Conservation (phyloP, 2,329 filamentous ascomycete species). For the Cytospora schulzeri region DNA sequence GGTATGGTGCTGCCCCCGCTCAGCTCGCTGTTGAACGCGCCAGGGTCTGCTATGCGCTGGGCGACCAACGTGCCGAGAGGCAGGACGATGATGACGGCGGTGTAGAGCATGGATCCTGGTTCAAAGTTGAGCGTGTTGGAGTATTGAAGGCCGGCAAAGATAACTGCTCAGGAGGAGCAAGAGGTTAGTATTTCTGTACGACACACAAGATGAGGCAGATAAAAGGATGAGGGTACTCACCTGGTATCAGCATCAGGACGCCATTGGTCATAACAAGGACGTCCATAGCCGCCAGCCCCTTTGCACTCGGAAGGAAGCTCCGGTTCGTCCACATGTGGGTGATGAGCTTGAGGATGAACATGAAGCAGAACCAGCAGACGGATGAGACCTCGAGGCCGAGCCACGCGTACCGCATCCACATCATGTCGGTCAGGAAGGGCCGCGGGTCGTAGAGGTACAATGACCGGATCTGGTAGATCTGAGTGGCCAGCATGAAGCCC, state of each 20-base stretch:
- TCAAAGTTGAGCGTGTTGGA: constrained; percentile 48
- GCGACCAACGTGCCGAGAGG: constrained; percentile 56
- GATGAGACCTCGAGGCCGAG: constrained; percentile 36
- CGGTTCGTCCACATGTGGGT: constrained; percentile 51
- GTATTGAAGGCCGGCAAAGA: constrained; percentile 54
- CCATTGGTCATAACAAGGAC: constrained; percentile 59
- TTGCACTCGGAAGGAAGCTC: constrained; percentile 47
- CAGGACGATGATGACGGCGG: constrained; percentile 53
- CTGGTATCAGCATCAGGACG: constrained; percentile 58
- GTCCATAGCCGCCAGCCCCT: constrained; percentile 53
- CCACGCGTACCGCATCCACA: constrained; percentile 44
- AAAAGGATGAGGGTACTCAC: constrained; percentile 39
- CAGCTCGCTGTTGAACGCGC: constrained; percentile 30
- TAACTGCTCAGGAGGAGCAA: constrained; percentile 38
- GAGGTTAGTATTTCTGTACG: constrained; percentile 11
- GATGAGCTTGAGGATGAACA: constrained; percentile 56
- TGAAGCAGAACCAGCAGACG: constrained; percentile 54
- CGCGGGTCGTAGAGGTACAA: constrained; percentile 31
- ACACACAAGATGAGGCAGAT: neutral
- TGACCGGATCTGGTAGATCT: constrained; percentile 41
- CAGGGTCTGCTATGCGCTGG: constrained; percentile 44
- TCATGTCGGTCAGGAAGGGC: constrained; percentile 19
- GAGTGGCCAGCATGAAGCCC: constrained; percentile 38
- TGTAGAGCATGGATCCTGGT: constrained; percentile 51
- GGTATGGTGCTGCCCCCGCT: constrained; percentile 17